A percentile compares a stretch with the other conserved stretches of the same genome.
Conservation (phyloP, 1,284 basidiomycete genomes). For the Ustilago sp. region DNA sequence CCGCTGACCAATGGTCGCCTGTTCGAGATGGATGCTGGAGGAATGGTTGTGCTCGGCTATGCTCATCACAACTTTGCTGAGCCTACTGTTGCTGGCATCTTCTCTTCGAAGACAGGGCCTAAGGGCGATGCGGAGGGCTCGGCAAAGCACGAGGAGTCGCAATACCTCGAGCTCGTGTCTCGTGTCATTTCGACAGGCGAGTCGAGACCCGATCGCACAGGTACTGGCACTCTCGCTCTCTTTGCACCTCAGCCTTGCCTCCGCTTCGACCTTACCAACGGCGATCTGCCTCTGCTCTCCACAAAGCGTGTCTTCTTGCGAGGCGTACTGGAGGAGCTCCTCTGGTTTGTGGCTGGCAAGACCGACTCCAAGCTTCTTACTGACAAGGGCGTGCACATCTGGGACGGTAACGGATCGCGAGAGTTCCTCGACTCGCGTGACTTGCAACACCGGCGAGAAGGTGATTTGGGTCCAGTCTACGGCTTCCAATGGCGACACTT, state of each 20-base stretch:
- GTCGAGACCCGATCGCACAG: conserved; percentile 61
- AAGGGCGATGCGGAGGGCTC: conserved; percentile 28
- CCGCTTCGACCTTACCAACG: conserved; percentile 56
- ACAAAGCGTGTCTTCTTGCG: conserved; percentile 94
- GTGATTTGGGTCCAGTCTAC: conserved; percentile 95
- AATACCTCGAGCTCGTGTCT: conserved; percentile 65
- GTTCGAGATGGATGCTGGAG: conserved; percentile 67
- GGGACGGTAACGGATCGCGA: conserved; percentile 94
- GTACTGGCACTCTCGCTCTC: conserved; percentile 65
- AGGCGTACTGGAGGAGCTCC: conserved; percentile 91
- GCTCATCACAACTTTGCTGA: conserved; percentile 64
- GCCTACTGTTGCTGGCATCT: conserved; percentile 64
- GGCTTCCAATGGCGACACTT: conserved; percentile 99
- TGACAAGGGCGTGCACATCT: conserved; percentile 90
- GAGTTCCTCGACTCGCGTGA: conserved; percentile 88
- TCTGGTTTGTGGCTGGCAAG: conserved; percentile 91
- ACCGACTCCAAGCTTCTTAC: conserved; percentile 85
- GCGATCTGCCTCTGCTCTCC: conserved; percentile 83
- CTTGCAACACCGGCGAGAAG: conserved; percentile 83
- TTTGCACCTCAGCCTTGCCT: conserved; percentile 65
- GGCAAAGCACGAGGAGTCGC: conserved; percentile 60
- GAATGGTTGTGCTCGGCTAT: conserved; percentile 66
- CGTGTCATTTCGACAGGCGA: conserved; percentile 62
- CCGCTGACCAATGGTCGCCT: conserved; percentile 55
- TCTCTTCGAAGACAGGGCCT: conserved; percentile 61